Base-by-base conservation (phyloP, 805 yeast species). In the Yarrowia sp. region DNA sequence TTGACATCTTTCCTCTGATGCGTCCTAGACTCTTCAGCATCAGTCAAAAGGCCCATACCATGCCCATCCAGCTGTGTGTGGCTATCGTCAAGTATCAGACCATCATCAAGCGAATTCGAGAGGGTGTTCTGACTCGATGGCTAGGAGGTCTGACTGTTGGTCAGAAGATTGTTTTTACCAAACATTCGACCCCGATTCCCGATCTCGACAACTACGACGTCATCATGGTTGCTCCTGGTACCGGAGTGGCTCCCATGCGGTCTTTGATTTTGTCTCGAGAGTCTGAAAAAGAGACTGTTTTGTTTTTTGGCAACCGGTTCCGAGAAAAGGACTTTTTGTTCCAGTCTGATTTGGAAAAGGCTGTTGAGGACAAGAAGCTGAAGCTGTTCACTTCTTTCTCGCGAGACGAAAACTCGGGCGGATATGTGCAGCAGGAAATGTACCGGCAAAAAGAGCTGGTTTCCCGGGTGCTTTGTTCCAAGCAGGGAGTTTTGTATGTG, bases 191-290 rank as follows among this genome's bases (percentile, higher is more conserved):
- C 67, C 74, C 78, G 14, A 74, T 84, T 48, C 64, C 64, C 11
- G 75, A 74, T 43, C 76, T 82, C 14, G 73, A 46, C 73, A 44
- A 48, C 73, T 30, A 68, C 3, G 67, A 72, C 4, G 72, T 67
- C 2, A 76, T 95, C 3, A 78, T 93, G 82, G 81, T 93, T 4
- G 88, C 93, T 1, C 96, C 99, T 0, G 99, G 99, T 3, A 96
- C 98, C 0, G 99, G 99, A 1, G 80, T 95, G 11, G 99, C 99
- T 0, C 99, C 99, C 1, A 85, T 93, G 82, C 83, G 90, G 70
- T 82, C 90, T 1, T 71, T 92, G 43, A 80, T 93, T 14, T 83
- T 83, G 46, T 74, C 19, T 38, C 68, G 67, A 17, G 12, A 41
- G 19, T 43, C 59, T 30, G 70, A 69, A 1, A 49, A 65, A 1